Conservation (phyloP, 2,329 filamentous ascomycete genomes). For the Pestalotiopsis sp. region DNA sequence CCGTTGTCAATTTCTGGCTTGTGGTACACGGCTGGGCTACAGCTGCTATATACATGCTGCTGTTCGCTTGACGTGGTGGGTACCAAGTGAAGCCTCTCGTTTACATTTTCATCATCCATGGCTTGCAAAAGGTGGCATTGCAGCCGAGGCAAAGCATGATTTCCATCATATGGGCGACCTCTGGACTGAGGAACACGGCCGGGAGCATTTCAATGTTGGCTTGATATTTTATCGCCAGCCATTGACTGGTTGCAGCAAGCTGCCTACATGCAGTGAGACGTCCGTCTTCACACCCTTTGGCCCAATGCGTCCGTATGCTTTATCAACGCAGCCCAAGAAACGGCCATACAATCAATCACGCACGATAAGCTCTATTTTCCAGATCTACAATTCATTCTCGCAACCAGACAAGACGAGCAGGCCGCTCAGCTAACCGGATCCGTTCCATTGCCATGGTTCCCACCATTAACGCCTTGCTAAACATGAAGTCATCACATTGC, state of each 20-base stretch:
- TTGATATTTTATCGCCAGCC: background rate
- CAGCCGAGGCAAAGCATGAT: background rate
- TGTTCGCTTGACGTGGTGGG: background rate
- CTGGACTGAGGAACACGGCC: background rate
- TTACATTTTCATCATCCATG: background rate
- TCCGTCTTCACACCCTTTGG: background rate
- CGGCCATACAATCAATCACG: background rate
- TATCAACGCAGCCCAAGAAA: background rate
- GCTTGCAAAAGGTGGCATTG: background rate
- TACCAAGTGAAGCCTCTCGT: background rate
- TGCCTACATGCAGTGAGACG: background rate
- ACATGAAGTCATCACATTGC: background rate
- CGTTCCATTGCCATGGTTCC: background rate
- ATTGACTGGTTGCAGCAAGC: background rate
- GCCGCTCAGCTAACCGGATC: background rate
- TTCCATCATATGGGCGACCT: no score
- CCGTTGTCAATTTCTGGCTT: background rate
- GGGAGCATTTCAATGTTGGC: background rate
- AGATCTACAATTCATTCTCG: background rate
- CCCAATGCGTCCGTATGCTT: background rate
- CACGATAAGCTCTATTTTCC: conserved; percentile 7
- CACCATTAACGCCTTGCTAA: conserved; percentile 4
- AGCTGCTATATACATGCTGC: background rate
- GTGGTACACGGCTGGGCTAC: background rate
- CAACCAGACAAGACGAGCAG: background rate